Base-by-base conservation (phyloP, 768 basidiomycete genomes). In the Cubamyces lactineus region DNA sequence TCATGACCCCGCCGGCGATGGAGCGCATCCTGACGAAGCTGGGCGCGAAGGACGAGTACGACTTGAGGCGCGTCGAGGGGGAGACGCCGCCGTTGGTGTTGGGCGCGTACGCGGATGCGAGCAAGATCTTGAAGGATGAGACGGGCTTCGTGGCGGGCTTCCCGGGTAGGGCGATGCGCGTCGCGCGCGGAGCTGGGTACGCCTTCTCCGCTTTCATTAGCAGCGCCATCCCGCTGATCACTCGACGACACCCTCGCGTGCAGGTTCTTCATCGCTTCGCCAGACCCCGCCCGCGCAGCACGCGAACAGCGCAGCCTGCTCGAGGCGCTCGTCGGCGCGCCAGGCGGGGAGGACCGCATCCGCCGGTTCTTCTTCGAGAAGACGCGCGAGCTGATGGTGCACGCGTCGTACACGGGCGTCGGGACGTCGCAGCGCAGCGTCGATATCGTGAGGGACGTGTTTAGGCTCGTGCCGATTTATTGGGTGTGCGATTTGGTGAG, bases 1-100 rank as follows among this genome's bases (percentile, higher is more conserved):
- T 94, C 46, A 87, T 93, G 86, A 89, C 87, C 0, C 92, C 92
- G 3, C 77, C 80, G 0, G 72, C 85, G 2, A 92, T 93, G 91
- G 75, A 83, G 61, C 74, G 68, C 1, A 72, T 86, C 70, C 75
- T 93, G 57, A 78, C 71, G 53, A 82, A 89, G 34, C 68, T 92
- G 39, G 81, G 82, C 42, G 75, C 83, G 23, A 59, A 76, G 17
- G 77, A 83, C 26, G 73, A 81, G 48, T 94, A 93, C 65, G 79
- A 85, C 59, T 51, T 86, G 21, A 70, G 72, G 34, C 78, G 85
- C 34, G 89, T 91, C 0, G 74, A 67, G 34, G 59, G 67, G 6
- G 67, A 68, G 16, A 52, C 58, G 0, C 50, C 70, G 0, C 54
- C 73, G 5, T 69, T 73, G n/a, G 69, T 69, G 8, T 75, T 87